These are phyloP conservation scores for Avena atlantica DNA, from an alignment of 176 grass and related monocot genomes.

Conservation along the genomic window DNA sequence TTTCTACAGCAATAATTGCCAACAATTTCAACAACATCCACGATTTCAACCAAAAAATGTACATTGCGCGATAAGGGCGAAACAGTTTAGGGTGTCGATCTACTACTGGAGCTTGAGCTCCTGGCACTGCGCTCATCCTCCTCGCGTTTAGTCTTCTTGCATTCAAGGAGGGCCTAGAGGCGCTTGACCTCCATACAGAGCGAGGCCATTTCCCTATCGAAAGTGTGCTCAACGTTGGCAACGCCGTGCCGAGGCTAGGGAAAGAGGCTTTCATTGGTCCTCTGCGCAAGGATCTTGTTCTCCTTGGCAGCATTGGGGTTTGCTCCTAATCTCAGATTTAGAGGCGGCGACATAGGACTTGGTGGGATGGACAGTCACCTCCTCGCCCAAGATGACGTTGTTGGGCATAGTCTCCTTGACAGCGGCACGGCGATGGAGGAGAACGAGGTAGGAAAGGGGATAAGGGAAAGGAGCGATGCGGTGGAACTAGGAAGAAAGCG, in stretches of 20 bases:
- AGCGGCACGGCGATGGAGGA: background rate
- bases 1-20: too few relatives aligned
- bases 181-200: constrained; percentile 35
- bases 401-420: constrained; percentile 10
- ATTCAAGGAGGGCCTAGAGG: constrained; percentile 28
- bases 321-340: constrained; percentile 49
- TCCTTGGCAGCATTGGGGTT: constrained; percentile 33
- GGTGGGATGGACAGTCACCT: constrained; percentile 24
- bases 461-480: too few relatives aligned
- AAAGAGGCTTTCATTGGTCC: constrained; percentile 31
- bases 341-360: constrained; percentile 45
- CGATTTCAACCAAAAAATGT: too few relatives aligned
- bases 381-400: constrained; percentile 18
- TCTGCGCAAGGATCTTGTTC: constrained; percentile 33
- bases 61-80: background rate
- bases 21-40: too few relatives aligned
- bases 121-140: constrained; percentile 20
- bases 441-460: constrained; percentile 14
- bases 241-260: constrained; percentile 25
- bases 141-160: constrained; percentile 23
- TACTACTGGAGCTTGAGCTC: constrained; percentile 11
- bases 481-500: too few relatives aligned
- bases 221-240: constrained; percentile 12
- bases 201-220: constrained; percentile 26
- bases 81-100: constrained; percentile 37